phyloP scores from a whole-genome alignment of 108 stramenopile genomes.

The Stephanodiscus triporus region DNA sequence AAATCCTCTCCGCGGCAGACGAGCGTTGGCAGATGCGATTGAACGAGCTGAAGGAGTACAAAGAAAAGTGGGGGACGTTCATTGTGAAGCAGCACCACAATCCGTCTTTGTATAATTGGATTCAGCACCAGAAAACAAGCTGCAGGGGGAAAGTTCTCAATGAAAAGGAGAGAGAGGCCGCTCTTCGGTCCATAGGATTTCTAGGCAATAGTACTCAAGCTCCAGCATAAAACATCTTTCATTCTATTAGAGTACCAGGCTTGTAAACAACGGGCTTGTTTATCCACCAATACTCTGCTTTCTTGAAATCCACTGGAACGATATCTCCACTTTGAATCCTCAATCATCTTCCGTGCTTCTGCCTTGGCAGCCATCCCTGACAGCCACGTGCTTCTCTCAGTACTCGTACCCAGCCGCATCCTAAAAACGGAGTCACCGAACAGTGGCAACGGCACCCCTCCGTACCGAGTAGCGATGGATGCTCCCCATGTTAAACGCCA shows the following conservation, averaged over 20 bases:
- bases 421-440: constrained; percentile 88
- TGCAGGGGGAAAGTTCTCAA: constrained; percentile 35
- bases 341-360: constrained; percentile 76
- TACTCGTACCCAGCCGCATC: constrained; percentile 69
- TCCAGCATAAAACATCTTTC: too few species aligned
- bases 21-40: constrained; percentile 41
- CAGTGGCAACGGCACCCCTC: constrained; percentile 64
- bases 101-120: constrained; percentile 43
- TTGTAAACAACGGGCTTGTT: too few species aligned
- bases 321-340: constrained; percentile 57
- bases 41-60: constrained; percentile 36
- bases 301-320: constrained; percentile 67
- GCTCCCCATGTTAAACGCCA: constrained; percentile 71
- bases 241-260: too few species aligned
- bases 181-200: constrained; percentile 42
- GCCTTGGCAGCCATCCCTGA: constrained; percentile 78
- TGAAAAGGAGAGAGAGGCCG: constrained; percentile 46
- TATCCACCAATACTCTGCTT: constrained; percentile 17
- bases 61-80: constrained; percentile 27
- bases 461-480: constrained; percentile 69
- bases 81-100: constrained; percentile 34
- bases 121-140: constrained; percentile 44
- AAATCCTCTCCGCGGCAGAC: constrained; percentile 29
- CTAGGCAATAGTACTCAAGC: neutral
- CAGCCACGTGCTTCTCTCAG: constrained; percentile 59